Evolutionary conservation across 2,329 filamentous ascomycete genomes (phyloP), one percentile per base, ranked within the genome.

Genomic region (Ramularia endophylla): DNA sequence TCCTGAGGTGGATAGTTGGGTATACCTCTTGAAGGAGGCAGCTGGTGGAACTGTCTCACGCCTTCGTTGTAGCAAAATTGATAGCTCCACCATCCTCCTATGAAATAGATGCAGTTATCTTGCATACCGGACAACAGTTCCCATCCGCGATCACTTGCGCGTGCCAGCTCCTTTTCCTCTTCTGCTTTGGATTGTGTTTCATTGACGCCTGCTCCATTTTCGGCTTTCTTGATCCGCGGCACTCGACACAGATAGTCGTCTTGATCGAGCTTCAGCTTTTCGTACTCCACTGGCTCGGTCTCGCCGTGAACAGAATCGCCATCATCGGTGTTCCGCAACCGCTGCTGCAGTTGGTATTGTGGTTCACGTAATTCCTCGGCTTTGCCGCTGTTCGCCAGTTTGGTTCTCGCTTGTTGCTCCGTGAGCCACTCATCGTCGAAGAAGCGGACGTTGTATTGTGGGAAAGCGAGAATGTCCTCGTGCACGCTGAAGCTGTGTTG

Each of bases 1-100:
- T 86, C 82, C 33, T 82, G 74, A 0, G 89, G 89, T 17, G 86
- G 83, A 51, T 78, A 81, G 19, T 71, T 65, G 1, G 78, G 76
- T 8, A 84, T 77, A 3, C 81, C 81, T 45, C 81, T 80, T 32
- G 78, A 74, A 2, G 80, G 79, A 1, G 87, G 77, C 44, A 90
- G 68, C 32, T 87, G 87, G 62, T 95, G 89, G 65, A 94, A 95
- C 65, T 95, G 89, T 57, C 86, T 84, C 47, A 95, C 82, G 49
- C 90, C 80, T 47, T 82, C 76, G 59, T 86, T 86, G 67, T 94
- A 92, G 71, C 89, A 95, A 64, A 95, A 95, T 54, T 83, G 85
- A 66, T 95, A 95, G 59, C 85, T 92, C 89, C 89, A 95, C 89
- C 89, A 95, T 0, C 89, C 89, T 1, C 81, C 85, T 51, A 88